These are phyloP conservation scores for Leersia perrieri DNA, from an alignment of 176 grass and related monocot species.

Conservation along the genomic window DNA sequence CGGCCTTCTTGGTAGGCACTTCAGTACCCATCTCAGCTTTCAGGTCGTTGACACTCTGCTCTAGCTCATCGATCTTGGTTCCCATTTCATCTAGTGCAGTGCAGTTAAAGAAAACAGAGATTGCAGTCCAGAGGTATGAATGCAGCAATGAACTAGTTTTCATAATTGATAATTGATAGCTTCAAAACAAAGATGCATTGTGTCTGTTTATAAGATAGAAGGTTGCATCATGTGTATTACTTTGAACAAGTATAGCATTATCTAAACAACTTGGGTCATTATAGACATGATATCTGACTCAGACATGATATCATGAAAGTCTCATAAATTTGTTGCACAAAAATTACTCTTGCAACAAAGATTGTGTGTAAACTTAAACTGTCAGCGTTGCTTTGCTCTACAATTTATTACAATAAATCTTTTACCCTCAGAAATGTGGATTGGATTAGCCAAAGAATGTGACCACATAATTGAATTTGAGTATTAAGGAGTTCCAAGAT, in stretches of 20 bases:
- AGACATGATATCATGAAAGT: not conserved
- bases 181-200: not conserved
- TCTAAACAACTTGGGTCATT: not conserved
- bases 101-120: constrained; percentile 60
- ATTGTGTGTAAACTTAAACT: not conserved
- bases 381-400: not conserved
- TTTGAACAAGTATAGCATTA: not conserved
- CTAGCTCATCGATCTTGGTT: constrained; percentile 84
- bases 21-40: constrained; percentile 83
- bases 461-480: not conserved
- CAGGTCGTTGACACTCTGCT: constrained; percentile 86
- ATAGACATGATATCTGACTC: not conserved
- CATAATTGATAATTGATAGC: not conserved
- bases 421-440: not conserved
- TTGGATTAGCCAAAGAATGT: not conserved
- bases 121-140: not conserved
- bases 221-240: not conserved
- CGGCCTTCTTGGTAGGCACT: constrained; percentile 41
- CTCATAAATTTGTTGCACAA: not conserved
- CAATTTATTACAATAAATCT: not conserved
- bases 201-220: not conserved
- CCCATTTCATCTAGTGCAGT: constrained; percentile 93
- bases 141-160: not conserved
- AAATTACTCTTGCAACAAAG: not conserved
- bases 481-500: not conserved